Percentiles rank a stretch among this genome's conserved stretches.
Evolutionary conservation across 2,329 filamentous ascomycete genomes (phyloP).

Genomic region (Samsoniella hepiali): DNA sequence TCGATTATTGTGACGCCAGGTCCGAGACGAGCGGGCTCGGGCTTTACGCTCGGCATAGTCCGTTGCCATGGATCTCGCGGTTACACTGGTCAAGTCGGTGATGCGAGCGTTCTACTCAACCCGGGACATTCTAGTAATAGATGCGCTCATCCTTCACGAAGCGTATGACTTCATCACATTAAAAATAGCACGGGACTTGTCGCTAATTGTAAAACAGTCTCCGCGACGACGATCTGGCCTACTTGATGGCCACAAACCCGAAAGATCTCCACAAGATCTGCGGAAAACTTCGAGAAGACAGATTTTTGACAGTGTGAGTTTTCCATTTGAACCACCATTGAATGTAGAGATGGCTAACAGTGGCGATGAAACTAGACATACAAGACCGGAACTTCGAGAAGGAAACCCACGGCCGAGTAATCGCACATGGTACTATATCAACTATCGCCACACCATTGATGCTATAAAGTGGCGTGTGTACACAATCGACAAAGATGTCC

Average conservation of each 20-base stretch:
- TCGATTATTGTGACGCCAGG: not conserved
- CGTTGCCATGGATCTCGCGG: conserved; percentile 50
- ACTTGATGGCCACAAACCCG: conserved; percentile 81
- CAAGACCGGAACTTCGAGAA: conserved; percentile 69
- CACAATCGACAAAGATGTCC: conserved; percentile 82
- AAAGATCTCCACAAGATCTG: conserved; percentile 91
- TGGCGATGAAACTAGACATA: conserved; percentile 45
- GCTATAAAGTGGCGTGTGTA: conserved; percentile 94
- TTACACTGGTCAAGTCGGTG: conserved; percentile 81
- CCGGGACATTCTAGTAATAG: conserved; percentile 78
- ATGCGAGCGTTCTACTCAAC: conserved; percentile 84
- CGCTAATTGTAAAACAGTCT: conserved; percentile 53
- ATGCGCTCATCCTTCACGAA: conserved; percentile 82
- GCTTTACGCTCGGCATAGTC: not conserved
- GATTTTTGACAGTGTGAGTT: conserved; percentile 74
- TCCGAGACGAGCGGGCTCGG: not conserved
- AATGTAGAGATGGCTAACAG: conserved; percentile 27
- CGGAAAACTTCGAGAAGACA: conserved; percentile 79
- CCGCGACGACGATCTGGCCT: conserved; percentile 82
- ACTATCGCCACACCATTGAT: conserved; percentile 91
- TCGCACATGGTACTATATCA: conserved; percentile 95
- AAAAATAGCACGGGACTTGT: not conserved
- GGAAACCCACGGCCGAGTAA: conserved; percentile 78
- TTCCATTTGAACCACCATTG: not conserved
- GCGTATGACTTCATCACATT: conserved; percentile 72